phyloP scores from a whole-genome alignment of 2,329 filamentous ascomycete species.

The Arthrobotrys pseudoclavata region DNA sequence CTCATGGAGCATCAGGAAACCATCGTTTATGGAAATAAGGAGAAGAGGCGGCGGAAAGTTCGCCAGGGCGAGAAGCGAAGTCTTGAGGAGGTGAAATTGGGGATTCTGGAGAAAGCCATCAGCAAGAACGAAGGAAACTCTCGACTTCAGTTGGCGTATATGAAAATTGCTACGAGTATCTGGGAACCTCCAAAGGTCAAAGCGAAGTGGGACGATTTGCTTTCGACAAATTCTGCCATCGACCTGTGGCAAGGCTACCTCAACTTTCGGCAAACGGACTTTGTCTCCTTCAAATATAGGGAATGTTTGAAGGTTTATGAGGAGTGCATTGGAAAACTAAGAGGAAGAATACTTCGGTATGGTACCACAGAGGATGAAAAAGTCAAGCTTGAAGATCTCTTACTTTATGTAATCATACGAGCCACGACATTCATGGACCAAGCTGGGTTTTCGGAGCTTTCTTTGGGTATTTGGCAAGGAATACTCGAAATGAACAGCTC shows the following conservation, averaged over 20 bases:
- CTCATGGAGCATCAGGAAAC: slow-evolving; percentile 83
- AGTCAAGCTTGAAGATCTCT: slow-evolving; percentile 61
- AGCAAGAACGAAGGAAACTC: slow-evolving; percentile 71
- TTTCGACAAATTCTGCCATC: slow-evolving; percentile 72
- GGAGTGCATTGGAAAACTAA: slow-evolving; percentile 70
- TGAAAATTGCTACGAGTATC: slow-evolving; percentile 79
- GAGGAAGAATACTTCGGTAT: slow-evolving; percentile 62
- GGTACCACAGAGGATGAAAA: slow-evolving; percentile 31
- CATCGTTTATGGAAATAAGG: slow-evolving; percentile 68
- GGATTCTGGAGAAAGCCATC: slow-evolving; percentile 83
- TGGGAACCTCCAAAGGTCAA: slow-evolving; percentile 77
- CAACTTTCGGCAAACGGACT: slow-evolving; percentile 72
- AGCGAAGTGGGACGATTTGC: slow-evolving; percentile 76
- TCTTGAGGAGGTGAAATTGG: slow-evolving; percentile 82
- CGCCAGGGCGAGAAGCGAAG: slow-evolving; percentile 70
- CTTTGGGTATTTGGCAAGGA: slow-evolving; percentile 85
- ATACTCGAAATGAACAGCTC: slow-evolving; percentile 79
- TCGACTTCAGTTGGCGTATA: slow-evolving; percentile 75
- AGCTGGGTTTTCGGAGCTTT: slow-evolving; percentile 82
- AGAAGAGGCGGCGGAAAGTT: slow-evolving; percentile 67
- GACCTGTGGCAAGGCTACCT: slow-evolving; percentile 76
- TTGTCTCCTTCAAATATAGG: slow-evolving; percentile 77
- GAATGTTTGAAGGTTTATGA: slow-evolving; percentile 74
- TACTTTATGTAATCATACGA: slow-evolving; percentile 79
- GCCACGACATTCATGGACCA: slow-evolving; percentile 81